Base-by-base conservation (phyloP, 768 basidiomycete species). In the Agaricus blazei region DNA sequence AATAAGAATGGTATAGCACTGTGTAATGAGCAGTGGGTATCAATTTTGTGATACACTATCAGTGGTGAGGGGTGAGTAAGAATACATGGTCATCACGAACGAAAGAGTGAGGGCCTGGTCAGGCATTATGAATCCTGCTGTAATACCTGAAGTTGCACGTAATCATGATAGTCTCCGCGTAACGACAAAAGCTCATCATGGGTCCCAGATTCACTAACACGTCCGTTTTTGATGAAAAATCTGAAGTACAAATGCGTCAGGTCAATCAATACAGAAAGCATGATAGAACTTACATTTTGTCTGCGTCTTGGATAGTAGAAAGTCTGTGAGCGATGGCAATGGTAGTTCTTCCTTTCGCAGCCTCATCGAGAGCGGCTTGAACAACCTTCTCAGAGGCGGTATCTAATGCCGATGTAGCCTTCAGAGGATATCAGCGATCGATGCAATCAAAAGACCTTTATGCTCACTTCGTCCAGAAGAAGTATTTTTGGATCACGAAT, bases 301-400 rank as follows among this genome's bases (percentile, higher is more conserved):
- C 83, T n/a, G 90, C 89, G 59, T 89, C 87, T 67, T 93, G 90
- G 58, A 93, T 92, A 1, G 88, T 90, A 9, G 85, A 87, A 37
- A 96, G 70, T 42, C 93, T 79, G 69, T 96, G 94, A 1, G 93
- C 93, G 54, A 96, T 93, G 11, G 93, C 87, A 52, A 92, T 84
- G 1, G 91, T 94, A 7, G 92, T 93, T 47, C 93, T 80, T 26
- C 92, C 92, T 69, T 82, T 87, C 3, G 90, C 84, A 11, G 93
- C 93, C 60, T 82, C 78, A 67, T 96, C 93, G 19, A 96, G 77
- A 2, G 94, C 93, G 2, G 79, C 84, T 63, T 96, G 93, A 2
- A 96, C 93, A 46, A 95, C 84, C 67, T 87, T 88, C 68, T 93
- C 92, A 9, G 86, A 88, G 60, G 82, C 82, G 1, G 87, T 87